Evolutionary conservation across 2,329 filamentous ascomycete genomes (phyloP).

Genomic region (Camillea tinctor): DNA sequence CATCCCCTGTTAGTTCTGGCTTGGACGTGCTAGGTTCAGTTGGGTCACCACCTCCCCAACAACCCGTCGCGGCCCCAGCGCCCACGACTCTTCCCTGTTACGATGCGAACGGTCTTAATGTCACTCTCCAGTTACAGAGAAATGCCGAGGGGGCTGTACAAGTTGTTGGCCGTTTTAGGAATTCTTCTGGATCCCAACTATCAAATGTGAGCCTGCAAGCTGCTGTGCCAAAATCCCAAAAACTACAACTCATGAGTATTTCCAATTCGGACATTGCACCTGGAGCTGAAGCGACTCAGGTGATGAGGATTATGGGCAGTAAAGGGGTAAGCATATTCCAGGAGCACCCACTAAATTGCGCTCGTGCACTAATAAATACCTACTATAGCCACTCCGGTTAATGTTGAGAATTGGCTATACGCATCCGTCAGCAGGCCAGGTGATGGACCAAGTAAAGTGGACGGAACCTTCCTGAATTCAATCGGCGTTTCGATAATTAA

Average conservation of each 20-base stretch:
- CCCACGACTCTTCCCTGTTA: constrained; percentile 71
- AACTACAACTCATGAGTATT: constrained; percentile 86
- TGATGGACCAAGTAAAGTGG: constrained; percentile 97
- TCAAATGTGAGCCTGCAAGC: constrained; percentile 83
- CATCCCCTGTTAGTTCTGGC: constrained; percentile 45
- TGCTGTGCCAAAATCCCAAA: constrained; percentile 94
- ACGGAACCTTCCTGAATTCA: constrained; percentile 62
- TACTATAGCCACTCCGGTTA: constrained; percentile 72
- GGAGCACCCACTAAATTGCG: neutral
- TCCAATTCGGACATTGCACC: constrained; percentile 74
- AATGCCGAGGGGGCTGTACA: constrained; percentile 78
- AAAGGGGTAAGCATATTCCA: constrained; percentile 72
- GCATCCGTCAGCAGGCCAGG: constrained; percentile 65
- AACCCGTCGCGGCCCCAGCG: constrained; percentile 39
- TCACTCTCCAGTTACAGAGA: constrained; percentile 82
- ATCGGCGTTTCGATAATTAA: constrained; percentile 19
- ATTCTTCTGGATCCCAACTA: constrained; percentile 64
- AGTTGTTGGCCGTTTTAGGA: constrained; percentile 80
- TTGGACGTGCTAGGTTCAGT: constrained; percentile 51
- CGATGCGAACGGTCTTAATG: constrained; percentile 77
- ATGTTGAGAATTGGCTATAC: constrained; percentile 81
- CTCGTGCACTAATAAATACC: neutral
- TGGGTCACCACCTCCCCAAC: constrained; percentile 49
- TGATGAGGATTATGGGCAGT: constrained; percentile 82
- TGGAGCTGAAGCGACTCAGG: constrained; percentile 82